These are phyloP conservation scores for Diaporthe velutina DNA, from an alignment of 2,329 filamentous ascomycete species.

Conservation along the genomic window DNA sequence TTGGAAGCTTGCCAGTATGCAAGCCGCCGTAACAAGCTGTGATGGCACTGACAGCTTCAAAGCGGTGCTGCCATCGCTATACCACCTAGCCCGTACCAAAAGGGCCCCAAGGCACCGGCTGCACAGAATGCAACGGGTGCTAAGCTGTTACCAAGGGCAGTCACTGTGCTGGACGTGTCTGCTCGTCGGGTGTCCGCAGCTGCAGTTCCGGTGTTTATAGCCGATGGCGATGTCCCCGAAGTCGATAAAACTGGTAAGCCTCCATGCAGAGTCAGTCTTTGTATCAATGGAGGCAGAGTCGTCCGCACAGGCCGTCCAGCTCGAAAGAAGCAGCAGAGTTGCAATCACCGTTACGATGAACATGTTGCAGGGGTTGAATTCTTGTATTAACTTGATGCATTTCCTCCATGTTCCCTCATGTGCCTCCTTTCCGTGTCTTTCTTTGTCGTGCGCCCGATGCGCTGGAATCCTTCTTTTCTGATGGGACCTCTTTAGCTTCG, in stretches of 20 bases:
- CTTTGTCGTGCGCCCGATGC: conserved; percentile 34
- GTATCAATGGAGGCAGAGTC: not conserved
- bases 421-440: conserved; percentile 40
- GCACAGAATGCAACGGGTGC: not conserved
- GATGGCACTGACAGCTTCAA: not conserved
- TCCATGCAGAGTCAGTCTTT: not conserved
- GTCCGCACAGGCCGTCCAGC: too few species aligned
- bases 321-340: not conserved
- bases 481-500: conserved; percentile 43
- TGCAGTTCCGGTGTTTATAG: not conserved
- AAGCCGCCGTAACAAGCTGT: not conserved
- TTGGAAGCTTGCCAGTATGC: too few species aligned
- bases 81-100: too few species aligned
- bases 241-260: too few species aligned
- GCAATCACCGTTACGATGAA: too few species aligned
- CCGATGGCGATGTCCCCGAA: not conserved
- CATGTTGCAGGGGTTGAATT: not conserved
- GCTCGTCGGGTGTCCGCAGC: too few species aligned
- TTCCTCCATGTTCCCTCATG: conserved; percentile 8
- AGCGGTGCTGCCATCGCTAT: too few species aligned
- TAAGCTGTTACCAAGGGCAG: too few species aligned
- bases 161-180: accelerated
- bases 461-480: not conserved
- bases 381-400: not conserved
- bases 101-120: not conserved